Evolutionary conservation across 2,329 filamentous ascomycete genomes (phyloP).

Genomic region (Diaporthe sp.): DNA sequence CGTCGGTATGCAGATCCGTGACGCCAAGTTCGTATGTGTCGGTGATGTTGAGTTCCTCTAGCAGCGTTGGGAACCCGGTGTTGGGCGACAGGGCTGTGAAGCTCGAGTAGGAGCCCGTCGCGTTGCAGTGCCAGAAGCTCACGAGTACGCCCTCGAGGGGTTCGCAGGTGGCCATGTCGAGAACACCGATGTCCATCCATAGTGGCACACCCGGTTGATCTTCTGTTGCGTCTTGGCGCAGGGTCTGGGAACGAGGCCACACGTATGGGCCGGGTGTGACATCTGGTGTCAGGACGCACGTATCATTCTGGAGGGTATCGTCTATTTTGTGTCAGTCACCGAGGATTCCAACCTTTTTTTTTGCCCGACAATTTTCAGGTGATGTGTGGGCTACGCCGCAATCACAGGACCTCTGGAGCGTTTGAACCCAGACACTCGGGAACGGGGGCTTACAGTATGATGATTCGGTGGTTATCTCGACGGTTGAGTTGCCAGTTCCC

Average conservation of each 20-base stretch:
- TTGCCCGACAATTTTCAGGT: too few species aligned
- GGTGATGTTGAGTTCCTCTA: slow-evolving; percentile 25
- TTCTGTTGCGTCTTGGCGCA: slow-evolving; percentile 36
- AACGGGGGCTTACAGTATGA: slow-evolving; percentile 29
- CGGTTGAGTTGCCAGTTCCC: slow-evolving; percentile 22
- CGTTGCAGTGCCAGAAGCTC: slow-evolving; percentile 39
- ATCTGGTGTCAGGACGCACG: slow-evolving; percentile 36
- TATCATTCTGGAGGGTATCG: slow-evolving; percentile 37
- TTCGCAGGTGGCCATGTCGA: slow-evolving; percentile 38
- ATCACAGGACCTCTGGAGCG: neutral
- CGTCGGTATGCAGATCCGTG: slow-evolving; percentile 32
- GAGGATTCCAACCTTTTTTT: too few species aligned
- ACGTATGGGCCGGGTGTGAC: slow-evolving; percentile 38
- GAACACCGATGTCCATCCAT: slow-evolving; percentile 33
- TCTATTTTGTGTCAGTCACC: neutral
- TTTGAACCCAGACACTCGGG: neutral
- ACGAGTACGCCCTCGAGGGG: slow-evolving; percentile 31
- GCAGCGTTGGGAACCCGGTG: neutral
- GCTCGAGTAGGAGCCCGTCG: slow-evolving; percentile 29
- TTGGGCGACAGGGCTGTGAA: slow-evolving; percentile 32
- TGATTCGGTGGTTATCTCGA: slow-evolving; percentile 32
- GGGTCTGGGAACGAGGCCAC: slow-evolving; percentile 33
- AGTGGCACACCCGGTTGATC: slow-evolving; percentile 35
- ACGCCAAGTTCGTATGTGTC: slow-evolving; percentile 26
- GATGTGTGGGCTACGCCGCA: neutral